These are phyloP conservation scores for Buddleja alternifolia DNA, from an alignment of 257 asterid genomes.

Conservation along the genomic window DNA sequence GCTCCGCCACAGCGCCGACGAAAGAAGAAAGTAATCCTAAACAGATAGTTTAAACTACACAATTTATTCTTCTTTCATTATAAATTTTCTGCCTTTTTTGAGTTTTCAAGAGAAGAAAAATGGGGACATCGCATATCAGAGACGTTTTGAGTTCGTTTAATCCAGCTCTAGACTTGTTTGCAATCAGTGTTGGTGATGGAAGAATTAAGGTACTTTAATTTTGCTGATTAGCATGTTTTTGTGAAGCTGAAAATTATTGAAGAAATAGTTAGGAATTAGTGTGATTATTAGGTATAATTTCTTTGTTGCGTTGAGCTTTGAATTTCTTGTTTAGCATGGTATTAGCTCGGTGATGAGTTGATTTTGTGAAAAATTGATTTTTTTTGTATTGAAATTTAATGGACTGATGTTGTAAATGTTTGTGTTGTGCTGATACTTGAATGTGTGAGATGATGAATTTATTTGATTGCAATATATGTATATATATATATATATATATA, in stretches of 20 bases:
- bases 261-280: neutral
- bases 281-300: neutral
- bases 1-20: neutral
- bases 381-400: neutral
- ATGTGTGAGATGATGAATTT: neutral
- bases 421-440: neutral
- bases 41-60: neutral
- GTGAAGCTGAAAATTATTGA: slow-evolving; percentile 2
- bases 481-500: too few relatives aligned
- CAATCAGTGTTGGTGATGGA: slow-evolving; percentile 78
- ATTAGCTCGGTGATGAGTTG: neutral
- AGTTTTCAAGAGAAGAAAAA: slow-evolving; percentile 28
- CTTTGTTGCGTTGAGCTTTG: slow-evolving; percentile 15
- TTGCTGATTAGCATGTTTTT: neutral
- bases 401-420: neutral
- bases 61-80: neutral
- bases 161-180: slow-evolving; percentile 72
- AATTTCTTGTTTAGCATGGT: neutral
- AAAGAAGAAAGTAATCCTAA: neutral
- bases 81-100: slow-evolving; percentile 3
- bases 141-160: slow-evolving; percentile 73
- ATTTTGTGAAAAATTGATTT: neutral
- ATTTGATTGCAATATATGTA: neutral
- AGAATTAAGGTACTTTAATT: slow-evolving; percentile 63
- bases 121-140: slow-evolving; percentile 69